phyloP scores from a whole-genome alignment of 139 green algal species.

The Chlamydomonas asymmetrica region DNA sequence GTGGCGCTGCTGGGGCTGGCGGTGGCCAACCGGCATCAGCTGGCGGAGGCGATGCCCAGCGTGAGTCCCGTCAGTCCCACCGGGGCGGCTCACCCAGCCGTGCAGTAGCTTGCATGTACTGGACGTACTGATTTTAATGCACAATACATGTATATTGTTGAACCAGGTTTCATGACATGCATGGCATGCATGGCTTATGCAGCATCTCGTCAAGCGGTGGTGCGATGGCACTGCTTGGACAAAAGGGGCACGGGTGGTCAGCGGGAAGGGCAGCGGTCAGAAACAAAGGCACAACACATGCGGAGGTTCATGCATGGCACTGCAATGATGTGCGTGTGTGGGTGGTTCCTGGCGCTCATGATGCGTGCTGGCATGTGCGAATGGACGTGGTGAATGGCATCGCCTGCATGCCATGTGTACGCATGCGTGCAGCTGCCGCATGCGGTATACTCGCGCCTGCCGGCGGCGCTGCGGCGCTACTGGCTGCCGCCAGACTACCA shows the following conservation, averaged over 20 bases:
- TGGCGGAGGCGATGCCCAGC: not conserved
- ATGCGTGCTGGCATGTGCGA: not conserved
- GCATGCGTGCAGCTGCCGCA: not conserved
- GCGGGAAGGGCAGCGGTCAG: not conserved
- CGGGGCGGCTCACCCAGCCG: not conserved
- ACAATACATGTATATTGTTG: too few species aligned
- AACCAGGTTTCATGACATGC: too few species aligned
- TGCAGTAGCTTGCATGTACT: not conserved
- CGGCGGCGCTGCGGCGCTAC: not conserved
- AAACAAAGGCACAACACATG: too few species aligned
- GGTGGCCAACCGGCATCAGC: constrained; percentile 14
- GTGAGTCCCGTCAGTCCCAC: not conserved
- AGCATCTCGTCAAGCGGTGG: too few species aligned
- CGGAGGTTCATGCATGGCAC: too few species aligned
- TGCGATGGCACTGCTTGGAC: too few species aligned
- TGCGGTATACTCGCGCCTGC: not conserved
- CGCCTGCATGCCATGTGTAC: not conserved
- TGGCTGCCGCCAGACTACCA: constrained; percentile 4
- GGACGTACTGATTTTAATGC: not conserved
- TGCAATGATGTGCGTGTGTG: constrained; percentile 23
- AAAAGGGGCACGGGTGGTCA: not conserved
- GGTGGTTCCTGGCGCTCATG: constrained; percentile 23
- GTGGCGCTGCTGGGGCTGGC: constrained; percentile 7
- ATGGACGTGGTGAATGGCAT: not conserved
- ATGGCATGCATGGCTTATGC: too few species aligned